Base-by-base conservation (phyloP, 2,329 filamentous ascomycete species). In the Penicillium sp. region DNA sequence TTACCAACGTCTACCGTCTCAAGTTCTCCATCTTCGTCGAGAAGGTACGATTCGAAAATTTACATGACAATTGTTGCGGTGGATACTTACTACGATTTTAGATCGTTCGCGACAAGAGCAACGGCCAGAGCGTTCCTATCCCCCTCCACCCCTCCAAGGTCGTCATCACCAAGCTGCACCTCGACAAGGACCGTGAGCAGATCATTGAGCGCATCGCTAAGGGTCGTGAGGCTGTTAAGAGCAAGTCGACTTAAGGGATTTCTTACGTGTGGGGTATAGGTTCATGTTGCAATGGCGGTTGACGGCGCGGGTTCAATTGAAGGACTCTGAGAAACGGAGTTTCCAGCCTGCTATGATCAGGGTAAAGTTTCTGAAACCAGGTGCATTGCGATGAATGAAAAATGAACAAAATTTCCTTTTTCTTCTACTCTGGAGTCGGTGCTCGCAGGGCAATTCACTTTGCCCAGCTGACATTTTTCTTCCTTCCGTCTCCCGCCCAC, bases 1-100 rank as follows among this genome's bases (percentile, higher is more conserved):
- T 99, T 82, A 92, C 88, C 73, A 91, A 90, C 73, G 93, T 97
- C 78, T 99, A 96, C 88, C 91, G 91, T 79, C 89, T 96, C 75
- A 97, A 97, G 83, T 99, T 94, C 82, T 85, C 91, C 76, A 88
- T 99, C 77, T 93, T 97, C 87, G 80, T 99, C 79, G 93, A 97
- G 87, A 91, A 93, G 74, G 88, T 50, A 50, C 30, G 48, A 50
- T 22, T 44, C 22, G 19, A 50, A 44, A 50, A 44, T 43, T 10
- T 5, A 44, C 26, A 25, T 31, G 4, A 22, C 19, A 19, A 7
- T 44, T 10, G 3, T 17, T 26, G 19, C 19, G 22, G 48, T 43
- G 16, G 48, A 50, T 50, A 35, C 48, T 50, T 50, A 50, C 48
- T 31, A 17, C 38, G 19, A 16, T 43, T 50, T 44, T 43, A 50